These are phyloP conservation scores for Leccinum pachyderme DNA, from an alignment of 1,284 basidiomycete genomes.

Conservation along the genomic window DNA sequence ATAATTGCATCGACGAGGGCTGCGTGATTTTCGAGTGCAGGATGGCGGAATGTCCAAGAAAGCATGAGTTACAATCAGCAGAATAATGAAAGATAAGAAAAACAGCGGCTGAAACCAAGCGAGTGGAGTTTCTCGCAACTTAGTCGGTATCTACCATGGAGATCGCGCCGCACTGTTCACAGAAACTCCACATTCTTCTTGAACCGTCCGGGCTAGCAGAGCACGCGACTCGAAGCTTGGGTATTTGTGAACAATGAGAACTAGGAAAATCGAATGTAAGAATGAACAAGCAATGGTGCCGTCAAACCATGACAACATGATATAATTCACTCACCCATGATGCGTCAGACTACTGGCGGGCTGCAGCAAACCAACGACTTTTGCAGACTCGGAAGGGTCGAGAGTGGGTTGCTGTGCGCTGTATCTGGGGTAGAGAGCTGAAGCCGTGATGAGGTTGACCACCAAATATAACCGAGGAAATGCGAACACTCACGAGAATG, in stretches of 20 bases:
- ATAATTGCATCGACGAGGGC: constrained; percentile 20
- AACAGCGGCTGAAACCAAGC: constrained; percentile 13
- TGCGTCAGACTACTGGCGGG: constrained; percentile 62
- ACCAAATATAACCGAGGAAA: constrained; percentile 1
- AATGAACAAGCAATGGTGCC: constrained; percentile 7
- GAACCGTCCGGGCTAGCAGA: constrained; percentile 57
- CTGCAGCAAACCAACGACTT: constrained; percentile 62
- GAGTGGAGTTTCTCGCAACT: constrained; percentile 9
- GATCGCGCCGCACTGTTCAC: constrained; percentile 83
- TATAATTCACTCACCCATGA: constrained; percentile 60
- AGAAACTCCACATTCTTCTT: constrained; percentile 82
- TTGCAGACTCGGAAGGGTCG: constrained; percentile 41
- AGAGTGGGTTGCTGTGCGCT: constrained; percentile 58
- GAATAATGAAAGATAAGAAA: constrained; percentile 37
- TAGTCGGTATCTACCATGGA: constrained; percentile 79
- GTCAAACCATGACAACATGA: constrained; percentile 11
- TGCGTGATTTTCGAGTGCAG: constrained; percentile 26
- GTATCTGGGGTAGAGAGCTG: constrained; percentile 63
- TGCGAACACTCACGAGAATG: constrained; percentile 36
- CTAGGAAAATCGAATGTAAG: constrained; percentile 35
- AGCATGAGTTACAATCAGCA: constrained; percentile 32
- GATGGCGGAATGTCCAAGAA: constrained; percentile 19
- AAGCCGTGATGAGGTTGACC: background rate
- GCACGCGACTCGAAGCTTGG: constrained; percentile 69
- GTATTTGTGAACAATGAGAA: constrained; percentile 71